Conservation (phyloP, 2,329 filamentous ascomycete species). For the Calonectria henricotiae region DNA sequence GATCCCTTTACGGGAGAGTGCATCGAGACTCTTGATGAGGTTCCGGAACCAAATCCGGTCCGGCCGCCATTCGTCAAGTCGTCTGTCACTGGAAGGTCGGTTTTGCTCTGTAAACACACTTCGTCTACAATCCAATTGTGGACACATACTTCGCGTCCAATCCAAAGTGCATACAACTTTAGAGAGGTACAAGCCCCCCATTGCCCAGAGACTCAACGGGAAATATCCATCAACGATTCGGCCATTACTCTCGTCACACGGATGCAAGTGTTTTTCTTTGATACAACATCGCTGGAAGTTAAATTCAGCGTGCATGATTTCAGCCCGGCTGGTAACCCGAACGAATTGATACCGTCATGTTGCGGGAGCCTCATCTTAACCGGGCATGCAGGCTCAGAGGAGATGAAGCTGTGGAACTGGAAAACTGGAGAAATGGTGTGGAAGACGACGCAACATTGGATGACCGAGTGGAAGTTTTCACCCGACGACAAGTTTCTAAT, state of each 20-base stretch:
- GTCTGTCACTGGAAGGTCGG: not conserved
- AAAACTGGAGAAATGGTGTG: not conserved
- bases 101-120: not conserved
- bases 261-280: not conserved
- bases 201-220: not conserved
- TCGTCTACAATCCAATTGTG: not conserved
- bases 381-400: not conserved
- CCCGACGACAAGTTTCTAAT: not conserved
- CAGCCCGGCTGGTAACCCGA: not conserved
- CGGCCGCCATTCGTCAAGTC: not conserved
- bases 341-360: not conserved
- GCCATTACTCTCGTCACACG: not conserved
- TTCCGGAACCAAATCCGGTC: not conserved
- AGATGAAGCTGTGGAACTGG: constrained; percentile 1
- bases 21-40: not conserved
- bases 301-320: not conserved
- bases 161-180: not conserved
- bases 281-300: not conserved
- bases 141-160: not conserved
- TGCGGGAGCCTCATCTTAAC: not conserved
- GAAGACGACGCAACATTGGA: not conserved
- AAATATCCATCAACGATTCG: not conserved
- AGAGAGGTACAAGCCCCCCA: not conserved
- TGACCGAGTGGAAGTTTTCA: constrained; percentile 7
- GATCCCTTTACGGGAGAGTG: not conserved